Percentiles rank a stretch among this genome's conserved stretches.
Conservation (phyloP, 2,329 filamentous ascomycete genomes). For the Beauveria rudraprayagi region DNA sequence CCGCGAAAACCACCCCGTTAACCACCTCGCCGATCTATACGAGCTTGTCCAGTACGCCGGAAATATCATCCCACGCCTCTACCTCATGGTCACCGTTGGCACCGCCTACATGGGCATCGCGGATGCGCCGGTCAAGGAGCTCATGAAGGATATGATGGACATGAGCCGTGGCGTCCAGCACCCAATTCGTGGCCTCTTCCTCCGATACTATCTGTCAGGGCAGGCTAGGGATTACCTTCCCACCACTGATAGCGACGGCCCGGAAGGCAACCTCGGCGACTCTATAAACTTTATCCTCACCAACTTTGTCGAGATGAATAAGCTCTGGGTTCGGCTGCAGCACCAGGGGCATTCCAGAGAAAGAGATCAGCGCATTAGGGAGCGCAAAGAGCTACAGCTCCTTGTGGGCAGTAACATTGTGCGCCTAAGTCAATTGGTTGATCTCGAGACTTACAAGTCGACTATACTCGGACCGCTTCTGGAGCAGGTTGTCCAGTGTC, state of each 20-base stretch:
- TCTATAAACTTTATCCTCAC: slow-evolving; percentile 97
- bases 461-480: slow-evolving; percentile 80
- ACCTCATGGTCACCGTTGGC: slow-evolving; percentile 98
- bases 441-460: slow-evolving; percentile 88
- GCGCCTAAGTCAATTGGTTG: slow-evolving; percentile 87
- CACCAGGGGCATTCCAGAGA: slow-evolving; percentile 96
- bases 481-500: slow-evolving; percentile 95
- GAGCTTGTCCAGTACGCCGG: slow-evolving; percentile 97
- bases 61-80: slow-evolving; percentile 92
- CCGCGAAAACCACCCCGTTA: slow-evolving; percentile 93
- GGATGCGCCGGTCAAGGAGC: slow-evolving; percentile 96
- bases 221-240: slow-evolving; percentile 89
- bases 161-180: slow-evolving; percentile 98
- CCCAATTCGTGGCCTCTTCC: slow-evolving; percentile 86
- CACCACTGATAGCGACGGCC: slow-evolving; percentile 73
- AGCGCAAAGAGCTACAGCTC: slow-evolving; percentile 89
- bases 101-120: slow-evolving; percentile 99
- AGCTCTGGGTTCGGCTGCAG: slow-evolving; percentile 94
- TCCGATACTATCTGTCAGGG: slow-evolving; percentile 92
- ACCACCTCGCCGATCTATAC: slow-evolving; percentile 96
- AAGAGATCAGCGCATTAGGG: slow-evolving; percentile 84
- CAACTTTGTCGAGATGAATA: slow-evolving; percentile 99
- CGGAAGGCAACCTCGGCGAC: slow-evolving; percentile 91
- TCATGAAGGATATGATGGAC: slow-evolving; percentile 99
- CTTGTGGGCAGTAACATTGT: slow-evolving; percentile 96